phyloP scores from a whole-genome alignment of 1,284 basidiomycete genomes.

The Meripilus lineatus region DNA sequence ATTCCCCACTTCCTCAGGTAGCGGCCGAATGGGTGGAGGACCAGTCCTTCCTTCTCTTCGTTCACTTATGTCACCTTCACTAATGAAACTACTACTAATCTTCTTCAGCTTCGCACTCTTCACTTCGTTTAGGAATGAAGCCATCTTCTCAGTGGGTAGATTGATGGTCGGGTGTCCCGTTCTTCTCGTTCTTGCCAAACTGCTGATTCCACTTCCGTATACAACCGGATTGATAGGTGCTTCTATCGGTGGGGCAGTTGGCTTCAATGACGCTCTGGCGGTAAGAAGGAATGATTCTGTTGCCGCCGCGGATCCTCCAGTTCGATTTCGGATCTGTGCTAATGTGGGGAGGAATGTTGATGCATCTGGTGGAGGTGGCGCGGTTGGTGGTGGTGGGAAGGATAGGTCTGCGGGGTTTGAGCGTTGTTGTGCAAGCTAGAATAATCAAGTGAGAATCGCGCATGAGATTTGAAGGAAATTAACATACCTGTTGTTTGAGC shows the following conservation, averaged over 20 bases:
- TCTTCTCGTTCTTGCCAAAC: conserved; percentile 30
- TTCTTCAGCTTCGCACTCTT: conserved; percentile 63
- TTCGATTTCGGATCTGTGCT: conserved; percentile 7
- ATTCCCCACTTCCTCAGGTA: not conserved
- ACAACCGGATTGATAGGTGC: conserved; percentile 53
- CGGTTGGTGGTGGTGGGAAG: conserved; percentile 41
- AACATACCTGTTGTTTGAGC: conserved; percentile 58
- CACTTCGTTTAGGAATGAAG: conserved; percentile 72
- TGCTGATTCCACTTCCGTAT: conserved; percentile 16
- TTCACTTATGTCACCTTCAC: not conserved
- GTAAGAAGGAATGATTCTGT: conserved; percentile 43
- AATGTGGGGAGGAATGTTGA: conserved; percentile 10
- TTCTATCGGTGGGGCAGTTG: conserved; percentile 51
- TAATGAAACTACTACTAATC: conserved; percentile 10
- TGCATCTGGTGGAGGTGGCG: conserved; percentile 34
- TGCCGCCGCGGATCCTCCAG: conserved; percentile 18
- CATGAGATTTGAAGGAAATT: conserved; percentile 1
- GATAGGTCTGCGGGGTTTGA: conserved; percentile 12
- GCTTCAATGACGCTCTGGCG: conserved; percentile 60
- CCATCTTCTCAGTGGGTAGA: conserved; percentile 73
- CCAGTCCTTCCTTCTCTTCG: not conserved
- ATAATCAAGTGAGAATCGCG: not conserved
- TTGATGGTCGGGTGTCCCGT: conserved; percentile 63
- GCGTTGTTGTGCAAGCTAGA: conserved; percentile 21
- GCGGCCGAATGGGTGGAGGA: not conserved